Conservation (phyloP, 2,329 filamentous ascomycete species). For the Xylaria sp. region DNA sequence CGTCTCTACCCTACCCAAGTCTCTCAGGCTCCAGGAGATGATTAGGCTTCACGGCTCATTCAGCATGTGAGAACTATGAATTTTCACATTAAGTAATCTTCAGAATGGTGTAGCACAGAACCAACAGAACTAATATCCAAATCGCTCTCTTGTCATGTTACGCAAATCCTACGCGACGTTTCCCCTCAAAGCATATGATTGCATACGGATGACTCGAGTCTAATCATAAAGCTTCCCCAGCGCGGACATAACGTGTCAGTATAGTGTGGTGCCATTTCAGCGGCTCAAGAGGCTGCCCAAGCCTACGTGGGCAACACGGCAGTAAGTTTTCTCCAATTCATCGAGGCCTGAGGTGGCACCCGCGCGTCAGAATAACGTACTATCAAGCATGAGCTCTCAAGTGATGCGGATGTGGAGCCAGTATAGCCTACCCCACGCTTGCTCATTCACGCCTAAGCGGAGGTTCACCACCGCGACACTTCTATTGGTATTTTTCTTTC, state of each 20-base stretch:
- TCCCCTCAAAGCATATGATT: background rate
- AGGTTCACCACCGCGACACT: background rate
- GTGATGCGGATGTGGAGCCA: constrained; percentile 1
- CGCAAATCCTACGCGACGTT: background rate
- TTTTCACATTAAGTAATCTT: background rate
- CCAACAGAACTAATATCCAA: background rate
- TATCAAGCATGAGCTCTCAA: background rate
- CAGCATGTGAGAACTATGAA: background rate
- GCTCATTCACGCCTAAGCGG: background rate
- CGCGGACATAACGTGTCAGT: constrained; percentile 11
- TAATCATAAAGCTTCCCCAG: background rate
- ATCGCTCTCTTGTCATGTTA: background rate
- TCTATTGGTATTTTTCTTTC: background rate
- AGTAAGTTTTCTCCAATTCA: background rate
- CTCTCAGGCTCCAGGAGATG: background rate
- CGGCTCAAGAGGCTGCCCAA: background rate
- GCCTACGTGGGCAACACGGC: background rate
- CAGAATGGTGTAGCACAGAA: background rate
- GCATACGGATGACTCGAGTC: background rate
- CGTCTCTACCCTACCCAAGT: constrained; percentile 2
- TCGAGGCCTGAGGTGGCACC: background rate
- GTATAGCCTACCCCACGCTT: background rate
- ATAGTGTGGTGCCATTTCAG: background rate
- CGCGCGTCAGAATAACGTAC: background rate
- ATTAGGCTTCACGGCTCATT: background rate